Evolutionary conservation across 805 yeast genomes (phyloP), one percentile per base, ranked within the genome.

Genomic region (Suhomyces sp.): DNA sequence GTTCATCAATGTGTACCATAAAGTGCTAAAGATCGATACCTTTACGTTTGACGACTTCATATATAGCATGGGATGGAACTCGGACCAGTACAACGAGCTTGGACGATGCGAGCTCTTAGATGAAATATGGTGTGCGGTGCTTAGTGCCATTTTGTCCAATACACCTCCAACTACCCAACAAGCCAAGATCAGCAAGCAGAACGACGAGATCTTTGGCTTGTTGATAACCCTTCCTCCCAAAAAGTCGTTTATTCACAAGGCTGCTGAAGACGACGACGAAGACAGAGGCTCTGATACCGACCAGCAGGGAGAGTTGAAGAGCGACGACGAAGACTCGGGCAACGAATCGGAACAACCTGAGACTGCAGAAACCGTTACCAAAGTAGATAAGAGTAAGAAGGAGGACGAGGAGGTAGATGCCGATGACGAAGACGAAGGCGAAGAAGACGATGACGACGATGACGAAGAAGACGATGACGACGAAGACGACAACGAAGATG

Each of bases 11-110:
- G 78, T 88, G 48, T 90, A 85, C 66, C 82, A 84, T 58, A 77
- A 78, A 35, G 83, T 90, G 0, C 70, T 90, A 31, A 64, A 78
- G 5, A 69, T 90, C n/a, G 90, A 86, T 60, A 80, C 87, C 0
- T 85, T 88, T 60, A 85, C 93, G 0, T 88, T 87, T 70, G 97
- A 90, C 69, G 96, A 87, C 58, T 88, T 82, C 61, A 64, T 86
- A 6, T 81, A 82, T 51, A 85, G 83, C 9, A 65, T 86, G 70
- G 71, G 73, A 38, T 73, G 85, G 80, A 71, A 72, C 27, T 57
- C 50, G 41, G 65, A 67, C 7, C 78, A 76, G 55, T 67, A 61
- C 49, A 73, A 74, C 36, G 68, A 70, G 2, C 68, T 69, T 4
- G 75, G 77, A 2, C 67, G 81, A 38, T 82, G 88, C 59, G 74